A percentile compares a stretch with the other conserved stretches of the same genome.
Conservation (phyloP, 768 basidiomycete genomes). For the Lactarius quietus region DNA sequence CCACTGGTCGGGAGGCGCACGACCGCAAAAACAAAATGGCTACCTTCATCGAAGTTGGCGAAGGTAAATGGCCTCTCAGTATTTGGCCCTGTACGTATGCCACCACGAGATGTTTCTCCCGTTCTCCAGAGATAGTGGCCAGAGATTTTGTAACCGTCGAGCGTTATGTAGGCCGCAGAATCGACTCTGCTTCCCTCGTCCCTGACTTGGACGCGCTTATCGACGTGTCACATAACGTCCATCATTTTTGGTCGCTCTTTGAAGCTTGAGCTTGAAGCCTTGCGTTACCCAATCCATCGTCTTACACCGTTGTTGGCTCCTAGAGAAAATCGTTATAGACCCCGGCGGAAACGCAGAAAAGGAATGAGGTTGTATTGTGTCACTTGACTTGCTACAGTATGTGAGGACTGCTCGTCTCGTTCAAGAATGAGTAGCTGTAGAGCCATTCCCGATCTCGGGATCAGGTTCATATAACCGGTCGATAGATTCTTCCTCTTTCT, state of each 20-base stretch:
- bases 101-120: conserved; percentile 52
- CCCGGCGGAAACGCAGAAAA: too few relatives aligned
- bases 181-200: conserved; percentile 53
- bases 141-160: conserved; percentile 58
- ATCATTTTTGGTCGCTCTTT: too few relatives aligned
- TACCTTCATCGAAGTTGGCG: conserved; percentile 41
- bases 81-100: conserved; percentile 46
- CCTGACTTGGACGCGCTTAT: conserved; percentile 9
- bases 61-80: conserved; percentile 64
- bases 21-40: conserved; percentile 17
- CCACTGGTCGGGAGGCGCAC: background rate
- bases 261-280: too few relatives aligned
- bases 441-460: background rate
- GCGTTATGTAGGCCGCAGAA: conserved; percentile 56
- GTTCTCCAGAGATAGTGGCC: conserved; percentile 58
- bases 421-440: background rate
- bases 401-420: background rate
- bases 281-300: too few relatives aligned
- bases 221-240: too few relatives aligned
- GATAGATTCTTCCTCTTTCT: background rate
- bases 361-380: too few relatives aligned
- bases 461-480: background rate
- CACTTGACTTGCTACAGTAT: background rate
- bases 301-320: too few relatives aligned
- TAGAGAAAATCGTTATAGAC: too few relatives aligned